phyloP scores from a whole-genome alignment of 2,329 filamentous ascomycete genomes.

The Scedosporium dehoogii region DNA sequence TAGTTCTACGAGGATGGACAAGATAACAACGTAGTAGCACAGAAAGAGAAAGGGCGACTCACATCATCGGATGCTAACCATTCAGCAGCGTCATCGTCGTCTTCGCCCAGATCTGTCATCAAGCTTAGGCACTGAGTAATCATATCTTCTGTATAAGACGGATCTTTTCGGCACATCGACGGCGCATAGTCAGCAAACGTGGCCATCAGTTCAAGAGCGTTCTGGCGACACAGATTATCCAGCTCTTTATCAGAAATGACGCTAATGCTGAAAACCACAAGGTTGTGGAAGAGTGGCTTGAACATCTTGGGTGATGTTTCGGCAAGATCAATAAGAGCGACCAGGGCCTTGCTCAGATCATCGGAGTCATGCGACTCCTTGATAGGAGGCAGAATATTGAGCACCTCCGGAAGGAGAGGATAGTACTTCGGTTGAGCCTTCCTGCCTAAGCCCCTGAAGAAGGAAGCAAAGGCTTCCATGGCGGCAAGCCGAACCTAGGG shows the following conservation, averaged over 20 bases:
- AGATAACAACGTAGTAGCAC: background rate
- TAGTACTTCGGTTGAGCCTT: slow-evolving; percentile 86
- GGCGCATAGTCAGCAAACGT: slow-evolving; percentile 95
- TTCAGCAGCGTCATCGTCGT: slow-evolving; percentile 89
- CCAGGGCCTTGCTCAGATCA: slow-evolving; percentile 77
- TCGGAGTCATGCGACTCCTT: slow-evolving; percentile 88
- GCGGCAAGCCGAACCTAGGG: slow-evolving; percentile 75
- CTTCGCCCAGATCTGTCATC: slow-evolving; percentile 93
- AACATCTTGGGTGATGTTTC: slow-evolving; percentile 98
- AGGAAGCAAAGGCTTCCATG: slow-evolving; percentile 93
- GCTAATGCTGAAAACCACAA: slow-evolving; percentile 86
- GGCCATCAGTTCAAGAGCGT: slow-evolving; percentile 92
- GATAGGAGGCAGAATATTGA: slow-evolving; percentile 89
- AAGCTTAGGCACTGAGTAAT: slow-evolving; percentile 95
- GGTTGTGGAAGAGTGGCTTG: slow-evolving; percentile 81
- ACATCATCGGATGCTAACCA: slow-evolving; percentile 92
- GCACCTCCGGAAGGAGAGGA: slow-evolving; percentile 74
- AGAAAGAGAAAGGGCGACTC: slow-evolving; percentile 24
- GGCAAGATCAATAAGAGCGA: slow-evolving; percentile 87
- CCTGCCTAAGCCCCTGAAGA: slow-evolving; percentile 85
- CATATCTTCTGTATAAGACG: slow-evolving; percentile 90
- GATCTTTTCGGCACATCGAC: slow-evolving; percentile 88
- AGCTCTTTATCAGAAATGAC: slow-evolving; percentile 96
- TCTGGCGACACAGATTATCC: slow-evolving; percentile 81
- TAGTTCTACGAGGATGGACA: background rate